These are phyloP conservation scores for Umbelopsis sp. DNA, from an alignment of 192 early-diverging fungal genomes.

Conservation along the genomic window DNA sequence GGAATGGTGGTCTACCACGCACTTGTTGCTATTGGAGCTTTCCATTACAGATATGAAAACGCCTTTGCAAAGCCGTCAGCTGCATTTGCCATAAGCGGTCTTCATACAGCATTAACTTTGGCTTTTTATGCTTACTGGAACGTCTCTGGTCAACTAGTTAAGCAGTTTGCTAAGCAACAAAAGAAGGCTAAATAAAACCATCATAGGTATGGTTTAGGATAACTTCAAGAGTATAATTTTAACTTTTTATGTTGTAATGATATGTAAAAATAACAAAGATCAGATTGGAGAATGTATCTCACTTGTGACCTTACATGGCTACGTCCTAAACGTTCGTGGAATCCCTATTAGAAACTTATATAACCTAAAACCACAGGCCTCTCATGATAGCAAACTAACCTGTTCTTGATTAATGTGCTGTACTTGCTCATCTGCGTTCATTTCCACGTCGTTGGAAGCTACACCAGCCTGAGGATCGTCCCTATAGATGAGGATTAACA, in stretches of 20 bases:
- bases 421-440: background rate
- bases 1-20: background rate
- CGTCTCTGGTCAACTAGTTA: background rate
- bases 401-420: conserved; percentile 1
- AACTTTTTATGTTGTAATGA: background rate
- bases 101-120: background rate
- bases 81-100: background rate
- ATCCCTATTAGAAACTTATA: background rate
- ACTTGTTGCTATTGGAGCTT: background rate
- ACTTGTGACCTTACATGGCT: background rate
- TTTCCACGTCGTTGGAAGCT: conserved; percentile 1
- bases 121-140: conserved; percentile 5
- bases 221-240: background rate
- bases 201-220: background rate
- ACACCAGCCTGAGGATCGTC: conserved; percentile 7
- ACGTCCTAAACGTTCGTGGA: background rate
- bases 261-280: conserved; percentile 8
- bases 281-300: background rate
- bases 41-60: background rate
- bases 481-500: background rate
- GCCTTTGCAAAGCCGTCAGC: background rate
- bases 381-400: background rate
- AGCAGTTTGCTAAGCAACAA: background rate
- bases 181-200: conserved; percentile 1
- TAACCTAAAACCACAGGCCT: no score